Percentiles rank a stretch among this genome's conserved stretches.
phyloP scores from a whole-genome alignment of 2,329 filamentous ascomycete species.

The Albophoma yamanashiensis region DNA sequence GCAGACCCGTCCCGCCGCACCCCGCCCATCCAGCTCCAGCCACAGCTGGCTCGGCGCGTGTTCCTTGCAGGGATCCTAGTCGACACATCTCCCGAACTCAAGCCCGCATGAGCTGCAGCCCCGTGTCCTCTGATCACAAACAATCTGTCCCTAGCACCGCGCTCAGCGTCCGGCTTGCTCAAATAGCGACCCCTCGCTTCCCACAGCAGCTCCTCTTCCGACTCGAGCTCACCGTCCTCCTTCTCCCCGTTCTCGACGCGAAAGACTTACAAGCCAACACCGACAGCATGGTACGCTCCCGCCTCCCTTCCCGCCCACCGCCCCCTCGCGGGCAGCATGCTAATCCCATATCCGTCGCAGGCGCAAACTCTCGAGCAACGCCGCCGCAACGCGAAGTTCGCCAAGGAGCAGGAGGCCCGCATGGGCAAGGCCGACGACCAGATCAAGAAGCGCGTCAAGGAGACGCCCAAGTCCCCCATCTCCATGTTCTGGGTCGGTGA shows the following conservation, averaged over 20 bases:
- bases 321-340: neutral
- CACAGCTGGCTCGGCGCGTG: neutral
- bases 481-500: conserved; percentile 54
- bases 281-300: conserved; percentile 1
- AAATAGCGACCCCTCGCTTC: neutral
- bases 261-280: neutral
- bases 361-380: conserved; percentile 80
- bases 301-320: neutral
- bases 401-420: conserved; percentile 58
- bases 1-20: neutral
- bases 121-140: neutral
- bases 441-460: conserved; percentile 50
- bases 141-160: neutral
- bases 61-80: conserved; percentile 2
- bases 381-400: conserved; percentile 70
- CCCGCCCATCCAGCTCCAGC: neutral
- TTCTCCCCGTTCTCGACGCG: neutral
- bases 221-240: neutral
- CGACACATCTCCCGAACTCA: conserved; percentile 21
- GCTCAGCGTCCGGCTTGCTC: neutral
- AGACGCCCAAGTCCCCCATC: conserved; percentile 47
- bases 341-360: conserved; percentile 25
- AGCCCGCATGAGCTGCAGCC: neutral
- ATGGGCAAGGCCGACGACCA: conserved; percentile 63
- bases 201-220: neutral